phyloP scores from a whole-genome alignment of 805 yeast genomes.

The Spathaspora boniae region DNA sequence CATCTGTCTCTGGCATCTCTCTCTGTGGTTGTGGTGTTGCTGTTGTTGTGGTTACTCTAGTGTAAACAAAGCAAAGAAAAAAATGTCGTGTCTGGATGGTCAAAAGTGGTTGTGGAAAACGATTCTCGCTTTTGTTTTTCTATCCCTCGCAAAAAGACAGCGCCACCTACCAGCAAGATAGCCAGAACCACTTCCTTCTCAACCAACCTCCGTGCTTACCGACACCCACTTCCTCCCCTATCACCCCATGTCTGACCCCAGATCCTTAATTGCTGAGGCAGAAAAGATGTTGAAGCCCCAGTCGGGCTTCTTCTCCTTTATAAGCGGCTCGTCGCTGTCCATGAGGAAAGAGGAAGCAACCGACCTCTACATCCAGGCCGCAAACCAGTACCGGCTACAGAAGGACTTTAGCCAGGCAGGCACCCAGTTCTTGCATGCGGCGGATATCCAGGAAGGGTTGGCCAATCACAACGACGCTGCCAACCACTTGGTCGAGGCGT shows the following conservation, averaged over 20 bases:
- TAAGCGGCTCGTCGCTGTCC: constrained; percentile 61
- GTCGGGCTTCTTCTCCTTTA: constrained; percentile 61
- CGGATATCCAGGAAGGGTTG: constrained; percentile 70
- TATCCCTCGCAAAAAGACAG: too few species aligned
- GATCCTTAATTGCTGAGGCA: constrained; percentile 41
- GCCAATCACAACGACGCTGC: constrained; percentile 88
- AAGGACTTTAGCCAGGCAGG: constrained; percentile 79
- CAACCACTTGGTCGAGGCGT: constrained; percentile 84
- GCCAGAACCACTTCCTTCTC: too few species aligned
- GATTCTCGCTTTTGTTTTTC: too few species aligned
- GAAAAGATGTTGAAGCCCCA: constrained; percentile 51
- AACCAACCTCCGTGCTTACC: not conserved
- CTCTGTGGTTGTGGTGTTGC: not conserved
- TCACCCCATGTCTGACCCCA: constrained; percentile 40
- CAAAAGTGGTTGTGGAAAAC: too few species aligned
- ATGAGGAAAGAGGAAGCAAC: constrained; percentile 86
- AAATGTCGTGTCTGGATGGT: too few species aligned
- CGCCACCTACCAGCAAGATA: too few species aligned
- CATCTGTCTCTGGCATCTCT: too few species aligned
- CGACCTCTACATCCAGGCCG: constrained; percentile 88
- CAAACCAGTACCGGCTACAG: constrained; percentile 77
- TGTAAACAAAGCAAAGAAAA: constrained; percentile 2
- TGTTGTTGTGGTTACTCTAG: not conserved
- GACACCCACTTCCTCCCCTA: not conserved
- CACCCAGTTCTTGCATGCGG: constrained; percentile 78